Percentiles rank a stretch among this genome's conserved stretches.
phyloP scores from a whole-genome alignment of 371 early-diverging fungal genomes.

The Entomophthora muscae region DNA sequence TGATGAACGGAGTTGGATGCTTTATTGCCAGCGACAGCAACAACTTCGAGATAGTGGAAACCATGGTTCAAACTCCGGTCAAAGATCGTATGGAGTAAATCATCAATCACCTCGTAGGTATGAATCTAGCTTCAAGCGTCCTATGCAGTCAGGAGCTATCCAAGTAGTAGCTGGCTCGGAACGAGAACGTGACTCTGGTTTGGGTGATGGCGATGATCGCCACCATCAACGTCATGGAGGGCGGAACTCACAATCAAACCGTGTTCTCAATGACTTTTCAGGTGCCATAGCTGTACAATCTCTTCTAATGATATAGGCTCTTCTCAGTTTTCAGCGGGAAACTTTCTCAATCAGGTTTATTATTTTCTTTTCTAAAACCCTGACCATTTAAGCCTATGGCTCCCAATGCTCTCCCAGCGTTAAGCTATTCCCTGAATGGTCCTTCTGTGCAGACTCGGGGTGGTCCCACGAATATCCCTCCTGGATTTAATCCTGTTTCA shows the following conservation, averaged over 20 bases:
- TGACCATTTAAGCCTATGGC: not conserved
- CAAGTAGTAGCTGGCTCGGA: not conserved
- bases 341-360: not conserved
- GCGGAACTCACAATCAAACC: not conserved
- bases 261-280: not conserved
- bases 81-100: not conserved
- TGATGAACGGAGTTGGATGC: conserved; percentile 85
- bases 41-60: conserved; percentile 36
- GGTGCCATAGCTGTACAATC: not conserved
- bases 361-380: not conserved
- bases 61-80: not conserved
- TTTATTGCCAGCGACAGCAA: conserved; percentile 81
- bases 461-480: not conserved
- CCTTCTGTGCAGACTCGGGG: not conserved
- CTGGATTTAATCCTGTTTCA: not conserved
- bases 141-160: not conserved
- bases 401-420: not conserved
- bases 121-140: not conserved
- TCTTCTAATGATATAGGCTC: not conserved
- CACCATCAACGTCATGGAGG: not conserved
- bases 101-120: not conserved
- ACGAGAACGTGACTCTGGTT: not conserved
- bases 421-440: not conserved
- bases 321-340: not conserved
- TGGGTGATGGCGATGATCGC: not conserved